Evolutionary conservation across 805 yeast genomes (phyloP), one percentile per base, ranked within the genome.

Genomic region (Starmerella floricola): DNA sequence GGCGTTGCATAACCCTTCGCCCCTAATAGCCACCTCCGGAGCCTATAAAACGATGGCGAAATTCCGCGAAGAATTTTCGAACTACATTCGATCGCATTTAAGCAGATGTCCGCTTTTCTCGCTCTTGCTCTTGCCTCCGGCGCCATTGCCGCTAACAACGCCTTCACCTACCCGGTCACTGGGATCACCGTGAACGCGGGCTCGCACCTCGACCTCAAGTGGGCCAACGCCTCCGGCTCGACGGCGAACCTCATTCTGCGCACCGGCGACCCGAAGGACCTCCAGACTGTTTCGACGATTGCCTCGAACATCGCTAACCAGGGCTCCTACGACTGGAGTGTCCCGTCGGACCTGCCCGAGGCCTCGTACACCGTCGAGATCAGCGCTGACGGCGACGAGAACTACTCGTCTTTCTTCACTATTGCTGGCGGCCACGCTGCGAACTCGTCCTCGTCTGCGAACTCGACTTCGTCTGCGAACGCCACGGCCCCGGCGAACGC

Each of bases 301-400:
- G 59, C 60, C 41, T 40, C 53, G 45, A 40, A 51, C 40, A 44
- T 62, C 38, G 44, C 55, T 39, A 63, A 63, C 60, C 55, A 55
- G 38, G 67, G 66, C 42, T 54, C 58, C 33, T 63, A 59, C 39
- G 47, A 53, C 37, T 63, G 67, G 67, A 46, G 48, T 27, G 55
- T 63, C 30, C 67, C 67, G 34, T 36, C 42, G 38, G 42, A 49
- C 31, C 28, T 62, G 26, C 21, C 45, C 33, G 41, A 56, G 29
- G 66, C 64, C 31, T 41, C 54, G 41, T 63, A 63, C 54, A 59
- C 62, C 23, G 46, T 63, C 33, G 57, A 55, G 52, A 44, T 48
- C 34, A 48, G 49, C 40, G 57, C 52, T 32, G 52, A 52, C 47
- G 42, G 55, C 18, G 54, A 47, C 45, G 59, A 52, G 36, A 63